These are phyloP conservation scores for Xanthoconium stramineum DNA, from an alignment of 768 basidiomycete genomes.

Conservation along the genomic window DNA sequence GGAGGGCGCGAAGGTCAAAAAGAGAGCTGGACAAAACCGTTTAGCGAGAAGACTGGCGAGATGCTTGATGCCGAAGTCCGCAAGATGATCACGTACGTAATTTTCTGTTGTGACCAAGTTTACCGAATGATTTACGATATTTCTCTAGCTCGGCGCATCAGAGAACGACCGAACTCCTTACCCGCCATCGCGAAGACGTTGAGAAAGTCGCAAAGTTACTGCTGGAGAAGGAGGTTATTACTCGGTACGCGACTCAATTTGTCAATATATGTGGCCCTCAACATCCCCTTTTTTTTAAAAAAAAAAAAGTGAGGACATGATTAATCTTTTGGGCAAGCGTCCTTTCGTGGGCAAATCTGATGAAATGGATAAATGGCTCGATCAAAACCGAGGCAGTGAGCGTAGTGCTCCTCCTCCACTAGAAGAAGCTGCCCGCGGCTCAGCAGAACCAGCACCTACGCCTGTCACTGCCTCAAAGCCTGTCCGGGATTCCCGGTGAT, in stretches of 20 bases:
- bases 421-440: constrained; percentile 43
- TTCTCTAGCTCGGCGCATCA: constrained; percentile 64
- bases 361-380: constrained; percentile 98
- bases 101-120: constrained; percentile 5
- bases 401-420: constrained; percentile 65
- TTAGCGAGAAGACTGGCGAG: constrained; percentile 96
- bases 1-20: constrained; percentile 82
- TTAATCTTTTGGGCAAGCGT: constrained; percentile 73
- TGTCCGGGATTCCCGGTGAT: constrained; percentile 30
- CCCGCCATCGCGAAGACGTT: constrained; percentile 78
- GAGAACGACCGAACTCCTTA: constrained; percentile 79
- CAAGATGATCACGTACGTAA: constrained; percentile 85
- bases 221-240: constrained; percentile 94
- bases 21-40: constrained; percentile 94
- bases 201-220: constrained; percentile 91
- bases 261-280: not conserved
- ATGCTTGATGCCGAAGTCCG: constrained; percentile 89
- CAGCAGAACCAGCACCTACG: constrained; percentile 42
- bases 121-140: constrained; percentile 6
- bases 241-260: constrained; percentile 53
- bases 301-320: constrained; percentile 77
- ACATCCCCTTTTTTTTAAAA: not conserved
- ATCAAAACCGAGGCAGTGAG: constrained; percentile 62
- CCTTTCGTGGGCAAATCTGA: constrained; percentile 76
- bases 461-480: constrained; percentile 46